These are phyloP conservation scores for Neofusicoccum ribis DNA, from an alignment of 2,329 filamentous ascomycete species.

Conservation along the genomic window DNA sequence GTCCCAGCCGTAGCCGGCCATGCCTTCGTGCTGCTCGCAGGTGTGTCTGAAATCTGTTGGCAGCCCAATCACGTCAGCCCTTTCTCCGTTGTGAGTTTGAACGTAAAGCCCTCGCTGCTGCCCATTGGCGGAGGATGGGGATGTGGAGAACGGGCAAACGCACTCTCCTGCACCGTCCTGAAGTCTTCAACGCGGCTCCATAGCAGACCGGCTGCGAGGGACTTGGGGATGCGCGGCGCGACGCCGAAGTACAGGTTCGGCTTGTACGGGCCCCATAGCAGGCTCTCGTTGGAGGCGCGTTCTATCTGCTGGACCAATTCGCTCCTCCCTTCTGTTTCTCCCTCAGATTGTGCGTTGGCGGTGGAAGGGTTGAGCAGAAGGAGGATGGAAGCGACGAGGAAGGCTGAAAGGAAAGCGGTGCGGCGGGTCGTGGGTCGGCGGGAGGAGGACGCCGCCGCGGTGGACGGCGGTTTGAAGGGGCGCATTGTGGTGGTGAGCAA, in stretches of 20 bases:
- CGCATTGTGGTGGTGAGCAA: slow-evolving; percentile 23
- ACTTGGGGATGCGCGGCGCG: slow-evolving; percentile 76
- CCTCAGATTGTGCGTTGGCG: slow-evolving; percentile 28
- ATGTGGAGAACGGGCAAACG: slow-evolving; percentile 34
- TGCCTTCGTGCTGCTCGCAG: slow-evolving; percentile 86
- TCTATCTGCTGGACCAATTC: slow-evolving; percentile 30
- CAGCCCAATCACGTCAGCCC: too few species aligned
- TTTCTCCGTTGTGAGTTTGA: too few species aligned
- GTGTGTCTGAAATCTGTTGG: slow-evolving; percentile 79
- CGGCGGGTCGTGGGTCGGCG: neutral
- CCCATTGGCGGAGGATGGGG: slow-evolving; percentile 22
- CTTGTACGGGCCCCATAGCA: slow-evolving; percentile 95
- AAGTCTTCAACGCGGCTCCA: slow-evolving; percentile 87
- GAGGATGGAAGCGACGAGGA: slow-evolving; percentile 26
- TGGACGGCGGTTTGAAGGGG: slow-evolving; percentile 23
- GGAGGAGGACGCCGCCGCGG: neutral
- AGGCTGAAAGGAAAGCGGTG: slow-evolving; percentile 51
- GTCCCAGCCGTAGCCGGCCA: slow-evolving; percentile 97
- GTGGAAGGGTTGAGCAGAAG: slow-evolving; percentile 22
- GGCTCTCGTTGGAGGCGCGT: slow-evolving; percentile 69
- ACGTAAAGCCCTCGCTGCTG: too few species aligned
- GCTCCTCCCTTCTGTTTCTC: neutral
- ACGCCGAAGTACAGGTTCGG: slow-evolving; percentile 95
- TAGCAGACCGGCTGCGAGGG: slow-evolving; percentile 78
- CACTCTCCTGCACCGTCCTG: slow-evolving; percentile 72